Evolutionary conservation across 2,329 filamentous ascomycete species (phyloP), one percentile per base, ranked within the genome.

Genomic region (Sporothrix euskadiensis): DNA sequence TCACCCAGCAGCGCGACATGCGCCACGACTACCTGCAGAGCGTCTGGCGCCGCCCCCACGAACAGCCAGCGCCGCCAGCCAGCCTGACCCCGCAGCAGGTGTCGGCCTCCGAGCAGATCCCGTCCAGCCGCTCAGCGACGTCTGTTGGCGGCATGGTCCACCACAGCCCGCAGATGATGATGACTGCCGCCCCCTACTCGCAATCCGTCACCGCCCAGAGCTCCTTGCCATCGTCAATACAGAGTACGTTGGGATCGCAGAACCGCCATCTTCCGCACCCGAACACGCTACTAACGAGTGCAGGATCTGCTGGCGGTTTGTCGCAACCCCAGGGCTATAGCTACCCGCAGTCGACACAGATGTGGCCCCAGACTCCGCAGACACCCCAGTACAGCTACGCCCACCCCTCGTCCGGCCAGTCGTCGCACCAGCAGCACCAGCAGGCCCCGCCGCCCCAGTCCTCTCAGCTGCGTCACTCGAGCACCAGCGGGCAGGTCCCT

Each of bases 31-130:
- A 94, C 77, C 85, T 97, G 76, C 90, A 95, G 72, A 90, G 89
- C 72, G 88, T 94, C 76, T 98, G 94, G 92, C 89, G 91, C 76
- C 88, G 92, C 75, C 91, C 92, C 12, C 94, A 97, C 76, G 94
- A 98, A 79, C 89, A 92, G 74, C 90, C 93, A 35, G 69, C 73
- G 4, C 81, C 83, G 72, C 83, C 84, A 70, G 85, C 83, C 49
- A 83, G 77, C 76, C 80, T 85, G 76, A 83, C 81, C 68, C 88
- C 85, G 73, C 88, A 85, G 74, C 83, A 86, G 63, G 83, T 84
- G 66, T 81, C 82, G 22, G 79, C 81, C 72, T 84, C 87, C 66
- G 76, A 85, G 4, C 78, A 84, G 30, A 79, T 83, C 12, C 82
- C 86, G 14, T 85, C 85, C 16, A 87, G 84, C 72, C 86, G 88